Evolutionary conservation across 2,329 filamentous ascomycete genomes (phyloP).

Genomic region (Xylariaceae sp.): DNA sequence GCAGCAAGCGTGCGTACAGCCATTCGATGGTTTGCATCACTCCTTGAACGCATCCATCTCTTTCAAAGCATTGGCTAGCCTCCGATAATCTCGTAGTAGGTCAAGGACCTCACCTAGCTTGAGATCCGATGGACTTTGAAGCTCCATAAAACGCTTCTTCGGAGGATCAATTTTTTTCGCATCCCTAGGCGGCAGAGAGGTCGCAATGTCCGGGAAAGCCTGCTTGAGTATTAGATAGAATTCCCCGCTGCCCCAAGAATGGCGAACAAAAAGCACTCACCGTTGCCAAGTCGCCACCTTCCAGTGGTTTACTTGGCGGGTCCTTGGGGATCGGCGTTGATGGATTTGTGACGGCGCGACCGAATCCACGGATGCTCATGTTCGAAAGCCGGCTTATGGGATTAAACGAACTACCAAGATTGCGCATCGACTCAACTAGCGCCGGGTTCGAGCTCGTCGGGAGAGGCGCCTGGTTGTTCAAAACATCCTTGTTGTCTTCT

Average conservation of each 20-base stretch:
- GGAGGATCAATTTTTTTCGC: slow-evolving; percentile 60
- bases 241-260: not conserved
- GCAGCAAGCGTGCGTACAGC: too few relatives aligned
- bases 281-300: slow-evolving; percentile 56
- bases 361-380: slow-evolving; percentile 72
- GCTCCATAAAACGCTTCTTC: slow-evolving; percentile 69
- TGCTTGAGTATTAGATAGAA: slow-evolving; percentile 26
- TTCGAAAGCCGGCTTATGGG: slow-evolving; percentile 75
- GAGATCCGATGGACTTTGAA: slow-evolving; percentile 67
- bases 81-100: slow-evolving; percentile 70
- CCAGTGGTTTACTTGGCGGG: slow-evolving; percentile 33
- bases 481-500: slow-evolving; percentile 42
- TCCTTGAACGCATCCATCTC: slow-evolving; percentile 60
- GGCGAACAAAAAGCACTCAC: slow-evolving; percentile 38
- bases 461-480: slow-evolving; percentile 29
- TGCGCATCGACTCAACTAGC: slow-evolving; percentile 76
- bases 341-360: slow-evolving; percentile 49
- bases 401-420: slow-evolving; percentile 76
- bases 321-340: slow-evolving; percentile 40
- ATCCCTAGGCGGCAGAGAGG: slow-evolving; percentile 54
- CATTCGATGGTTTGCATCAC: slow-evolving; percentile 4
- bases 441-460: slow-evolving; percentile 51
- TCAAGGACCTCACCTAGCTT: slow-evolving; percentile 71
- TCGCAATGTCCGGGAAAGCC: slow-evolving; percentile 61
- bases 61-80: slow-evolving; percentile 64